Evolutionary conservation across 2,329 filamentous ascomycete genomes (phyloP).

Genomic region (Stachybotrys elegans): DNA sequence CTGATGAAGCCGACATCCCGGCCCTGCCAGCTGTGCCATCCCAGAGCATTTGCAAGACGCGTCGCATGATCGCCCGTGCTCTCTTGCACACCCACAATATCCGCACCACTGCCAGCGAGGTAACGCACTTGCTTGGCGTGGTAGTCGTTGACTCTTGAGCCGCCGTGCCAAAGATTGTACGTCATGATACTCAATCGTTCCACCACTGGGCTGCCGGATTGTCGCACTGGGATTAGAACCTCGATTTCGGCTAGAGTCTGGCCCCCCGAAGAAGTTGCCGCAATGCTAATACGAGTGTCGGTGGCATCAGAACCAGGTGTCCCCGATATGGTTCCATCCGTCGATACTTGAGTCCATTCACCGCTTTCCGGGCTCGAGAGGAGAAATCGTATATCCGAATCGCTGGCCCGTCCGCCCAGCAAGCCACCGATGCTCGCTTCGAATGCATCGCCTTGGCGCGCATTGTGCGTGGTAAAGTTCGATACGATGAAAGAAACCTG

Average conservation of each 20-base stretch:
- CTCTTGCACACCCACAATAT: slow-evolving; percentile 34
- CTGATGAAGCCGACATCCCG: slow-evolving; percentile 28
- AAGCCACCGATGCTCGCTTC: slow-evolving; percentile 25
- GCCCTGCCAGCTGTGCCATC: slow-evolving; percentile 31
- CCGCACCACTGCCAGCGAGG: slow-evolving; percentile 23
- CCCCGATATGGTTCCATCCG: slow-evolving; percentile 29
- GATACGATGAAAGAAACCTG: slow-evolving; percentile 20
- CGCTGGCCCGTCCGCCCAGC: slow-evolving; percentile 19
- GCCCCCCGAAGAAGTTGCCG: slow-evolving; percentile 16
- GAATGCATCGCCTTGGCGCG: slow-evolving; percentile 26
- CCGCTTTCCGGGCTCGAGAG: too few species aligned
- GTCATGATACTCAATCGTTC: slow-evolving; percentile 28
- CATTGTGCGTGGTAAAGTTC: slow-evolving; percentile 28
- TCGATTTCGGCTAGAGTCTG: slow-evolving; percentile 18
- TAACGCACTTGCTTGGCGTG: slow-evolving; percentile 33
- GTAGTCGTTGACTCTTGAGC: slow-evolving; percentile 27
- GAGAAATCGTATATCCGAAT: too few species aligned
- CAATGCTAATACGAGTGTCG: slow-evolving; percentile 18
- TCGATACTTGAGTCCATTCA: slow-evolving; percentile 28
- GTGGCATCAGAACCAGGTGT: slow-evolving; percentile 18
- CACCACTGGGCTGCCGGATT: slow-evolving; percentile 20
- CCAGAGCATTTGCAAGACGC: slow-evolving; percentile 30
- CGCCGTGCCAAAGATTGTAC: slow-evolving; percentile 36
- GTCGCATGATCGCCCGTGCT: slow-evolving; percentile 21
- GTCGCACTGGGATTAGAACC: slow-evolving; percentile 27